phyloP scores from a whole-genome alignment of 2,329 filamentous ascomycete species.

The Pyrenophora seminiperda region DNA sequence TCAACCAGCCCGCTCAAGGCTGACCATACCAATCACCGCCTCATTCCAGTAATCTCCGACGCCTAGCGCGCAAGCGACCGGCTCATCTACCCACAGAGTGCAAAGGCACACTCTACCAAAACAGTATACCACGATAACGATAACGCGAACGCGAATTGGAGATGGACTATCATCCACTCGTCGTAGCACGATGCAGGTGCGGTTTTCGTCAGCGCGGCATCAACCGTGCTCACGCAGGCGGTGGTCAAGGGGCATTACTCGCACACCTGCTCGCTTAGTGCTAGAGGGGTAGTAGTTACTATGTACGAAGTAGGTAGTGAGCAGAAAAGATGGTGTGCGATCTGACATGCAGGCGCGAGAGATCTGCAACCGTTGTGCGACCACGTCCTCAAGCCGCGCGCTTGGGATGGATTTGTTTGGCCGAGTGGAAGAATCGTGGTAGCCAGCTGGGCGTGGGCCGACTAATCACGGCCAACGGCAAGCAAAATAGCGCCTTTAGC shows the following conservation, averaged over 20 bases:
- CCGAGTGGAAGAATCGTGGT: slow-evolving; percentile 5
- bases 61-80: slow-evolving; percentile 12
- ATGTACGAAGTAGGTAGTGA: slow-evolving; percentile 1
- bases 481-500: too few species aligned
- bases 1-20: slow-evolving; percentile 8
- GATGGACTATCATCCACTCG: slow-evolving; percentile 7
- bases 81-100: slow-evolving; percentile 16
- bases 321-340: slow-evolving; percentile 11
- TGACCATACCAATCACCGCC: slow-evolving; percentile 2
- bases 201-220: slow-evolving; percentile 9
- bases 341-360: slow-evolving; percentile 11
- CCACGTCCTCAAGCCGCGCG: slow-evolving; percentile 2
- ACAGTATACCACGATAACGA: slow-evolving; percentile 29
- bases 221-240: slow-evolving; percentile 2
- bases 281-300: background rate
- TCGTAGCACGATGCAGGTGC: slow-evolving; percentile 32
- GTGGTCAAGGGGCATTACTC: slow-evolving; percentile 9
- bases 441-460: background rate
- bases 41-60: slow-evolving; percentile 10
- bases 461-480: slow-evolving; percentile 7
- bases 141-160: background rate
- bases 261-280: background rate
- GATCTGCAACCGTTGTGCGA: slow-evolving; percentile 16
- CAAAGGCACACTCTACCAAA: slow-evolving; percentile 13
- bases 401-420: slow-evolving; percentile 10